Evolutionary conservation across 345 rosid species (phyloP).

Genomic region (Salix viminalis): DNA sequence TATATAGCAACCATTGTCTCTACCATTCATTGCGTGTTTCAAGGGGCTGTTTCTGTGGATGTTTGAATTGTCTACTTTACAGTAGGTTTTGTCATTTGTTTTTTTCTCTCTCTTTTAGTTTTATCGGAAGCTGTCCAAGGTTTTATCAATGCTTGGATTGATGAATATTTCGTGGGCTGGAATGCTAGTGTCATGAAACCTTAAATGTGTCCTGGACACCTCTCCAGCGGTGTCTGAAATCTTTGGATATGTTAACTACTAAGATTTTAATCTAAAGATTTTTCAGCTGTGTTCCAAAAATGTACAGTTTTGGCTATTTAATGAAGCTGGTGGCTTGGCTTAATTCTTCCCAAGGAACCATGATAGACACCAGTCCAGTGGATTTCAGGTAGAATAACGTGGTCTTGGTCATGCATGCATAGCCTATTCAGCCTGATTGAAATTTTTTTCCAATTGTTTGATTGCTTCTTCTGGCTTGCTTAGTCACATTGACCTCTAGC

Average conservation of each 20-base stretch:
- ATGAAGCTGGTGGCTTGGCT: neutral
- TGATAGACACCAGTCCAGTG: neutral
- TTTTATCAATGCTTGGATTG: neutral
- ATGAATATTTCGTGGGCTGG: neutral
- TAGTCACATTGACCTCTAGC: neutral
- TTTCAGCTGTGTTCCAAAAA: neutral
- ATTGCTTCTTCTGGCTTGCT: neutral
- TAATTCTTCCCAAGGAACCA: neutral
- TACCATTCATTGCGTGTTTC: neutral
- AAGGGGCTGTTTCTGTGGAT: neutral
- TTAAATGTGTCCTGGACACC: neutral
- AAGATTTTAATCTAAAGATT: neutral
- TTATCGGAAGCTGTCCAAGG: constrained; percentile 4
- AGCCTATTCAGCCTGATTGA: neutral
- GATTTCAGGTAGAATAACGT: neutral
- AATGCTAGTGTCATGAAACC: constrained; percentile 4
- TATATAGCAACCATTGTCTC: constrained; percentile 32
- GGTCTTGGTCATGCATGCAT: neutral
- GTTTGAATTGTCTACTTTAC: neutral
- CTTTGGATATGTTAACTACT: neutral
- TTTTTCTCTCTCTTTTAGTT: constrained; percentile 5
- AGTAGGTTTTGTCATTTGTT: constrained; percentile 10
- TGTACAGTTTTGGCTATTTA: neutral
- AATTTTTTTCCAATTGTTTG: neutral
- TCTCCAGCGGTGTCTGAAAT: neutral